Evolutionary conservation across 306 rosid genomes (phyloP).

Genomic region (Rosa multiflora): DNA sequence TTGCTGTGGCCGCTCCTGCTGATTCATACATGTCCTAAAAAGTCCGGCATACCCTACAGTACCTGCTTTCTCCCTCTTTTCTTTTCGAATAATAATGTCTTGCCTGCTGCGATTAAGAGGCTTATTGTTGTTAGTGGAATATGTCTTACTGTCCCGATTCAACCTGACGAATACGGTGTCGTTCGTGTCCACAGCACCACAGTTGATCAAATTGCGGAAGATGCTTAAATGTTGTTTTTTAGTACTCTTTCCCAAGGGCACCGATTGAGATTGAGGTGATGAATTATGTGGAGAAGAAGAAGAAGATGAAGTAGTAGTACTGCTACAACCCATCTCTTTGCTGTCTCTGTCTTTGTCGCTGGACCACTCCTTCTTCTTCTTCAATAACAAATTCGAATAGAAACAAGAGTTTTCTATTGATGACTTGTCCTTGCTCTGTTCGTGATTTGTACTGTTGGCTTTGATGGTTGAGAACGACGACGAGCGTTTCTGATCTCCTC

Average conservation of each 20-base stretch:
- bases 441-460: background rate
- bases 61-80: slow-evolving; percentile 30
- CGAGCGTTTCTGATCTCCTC: slow-evolving; percentile 23
- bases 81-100: background rate
- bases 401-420: slow-evolving; percentile 29
- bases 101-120: background rate
- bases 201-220: slow-evolving; percentile 57
- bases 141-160: slow-evolving; percentile 21
- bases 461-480: slow-evolving; percentile 9
- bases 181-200: slow-evolving; percentile 54
- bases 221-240: slow-evolving; percentile 46
- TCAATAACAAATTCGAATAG: slow-evolving; percentile 30
- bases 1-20: slow-evolving; percentile 33
- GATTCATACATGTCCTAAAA: slow-evolving; percentile 41
- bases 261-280: slow-evolving; percentile 3
- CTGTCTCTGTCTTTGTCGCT: slow-evolving; percentile 18
- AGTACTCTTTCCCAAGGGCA: slow-evolving; percentile 33
- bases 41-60: slow-evolving; percentile 49
- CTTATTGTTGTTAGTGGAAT: slow-evolving; percentile 5
- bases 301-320: background rate
- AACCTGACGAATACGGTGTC: slow-evolving; percentile 40
- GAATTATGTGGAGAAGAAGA: slow-evolving; percentile 1
- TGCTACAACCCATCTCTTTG: slow-evolving; percentile 27
- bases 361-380: slow-evolving; percentile 15
- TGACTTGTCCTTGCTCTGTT: slow-evolving; percentile 15